These are phyloP conservation scores for Pseudocercospora fuligena DNA, from an alignment of 2,329 filamentous ascomycete species.

Conservation along the genomic window DNA sequence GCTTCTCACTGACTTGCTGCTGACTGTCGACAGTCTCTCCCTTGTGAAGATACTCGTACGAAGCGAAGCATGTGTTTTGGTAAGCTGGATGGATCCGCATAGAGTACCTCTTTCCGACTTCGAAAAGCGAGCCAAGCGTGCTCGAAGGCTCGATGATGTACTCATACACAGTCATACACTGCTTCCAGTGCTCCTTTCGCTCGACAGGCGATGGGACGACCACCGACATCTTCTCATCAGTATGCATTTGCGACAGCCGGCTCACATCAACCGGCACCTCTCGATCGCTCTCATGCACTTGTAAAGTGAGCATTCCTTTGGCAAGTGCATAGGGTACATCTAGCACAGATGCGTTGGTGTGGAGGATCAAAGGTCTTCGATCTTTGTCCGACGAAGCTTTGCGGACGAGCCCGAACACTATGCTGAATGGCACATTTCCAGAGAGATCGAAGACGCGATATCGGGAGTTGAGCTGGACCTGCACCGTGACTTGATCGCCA, in stretches of 20 bases:
- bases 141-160: slow-evolving; percentile 20
- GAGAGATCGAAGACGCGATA: slow-evolving; percentile 27
- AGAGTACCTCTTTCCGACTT: slow-evolving; percentile 22
- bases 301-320: slow-evolving; percentile 23
- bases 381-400: slow-evolving; percentile 20
- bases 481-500: not conserved
- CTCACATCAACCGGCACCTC: not conserved
- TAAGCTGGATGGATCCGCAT: not conserved
- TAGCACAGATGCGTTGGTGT: slow-evolving; percentile 19
- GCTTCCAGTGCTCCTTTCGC: not conserved
- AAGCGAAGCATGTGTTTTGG: not conserved
- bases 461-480: slow-evolving; percentile 2
- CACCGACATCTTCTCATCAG: not conserved
- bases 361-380: slow-evolving; percentile 21
- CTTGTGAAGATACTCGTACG: slow-evolving; percentile 14
- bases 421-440: slow-evolving; percentile 28
- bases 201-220: slow-evolving; percentile 6
- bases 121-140: slow-evolving; percentile 21
- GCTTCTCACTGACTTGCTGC: slow-evolving; percentile 24
- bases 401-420: slow-evolving; percentile 28
- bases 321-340: slow-evolving; percentile 29
- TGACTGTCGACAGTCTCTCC: slow-evolving; percentile 7
- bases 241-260: not conserved
- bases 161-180: slow-evolving; percentile 19
- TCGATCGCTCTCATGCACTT: slow-evolving; percentile 3